Base-by-base conservation (phyloP, 2,329 filamentous ascomycete genomes). In the Penicillium sp. region DNA sequence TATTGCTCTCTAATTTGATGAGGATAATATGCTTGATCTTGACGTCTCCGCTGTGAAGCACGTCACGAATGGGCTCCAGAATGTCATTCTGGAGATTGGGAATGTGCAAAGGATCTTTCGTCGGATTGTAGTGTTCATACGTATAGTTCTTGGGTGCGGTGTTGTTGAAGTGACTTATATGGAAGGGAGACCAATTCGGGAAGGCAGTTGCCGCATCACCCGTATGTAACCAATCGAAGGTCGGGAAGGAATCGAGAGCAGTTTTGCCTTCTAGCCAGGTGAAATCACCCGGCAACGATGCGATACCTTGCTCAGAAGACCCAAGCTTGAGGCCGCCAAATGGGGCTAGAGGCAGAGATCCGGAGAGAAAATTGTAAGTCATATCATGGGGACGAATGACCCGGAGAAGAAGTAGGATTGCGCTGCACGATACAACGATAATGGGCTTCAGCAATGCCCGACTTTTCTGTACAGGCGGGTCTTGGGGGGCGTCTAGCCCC, bases 1-100 rank as follows among this genome's bases (percentile, higher is more conserved):
- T 68, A 4, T 75, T 78, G 45, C 75, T 77, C 50, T 79, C 76
- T 13, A 79, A 67, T 31, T 75, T 67, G 13, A 79, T 57, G 7
- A 77, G 55, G 7, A 79, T 58, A 16, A 79, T 60, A 45, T 79
- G 75, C 42, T 74, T 74, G 51, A 79, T 74, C 18, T 70, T 68
- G 8, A 77, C 59, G 31, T 60, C 55, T 9, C 61, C 64, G 15
- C 54, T 57, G 6, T 59, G 40, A 12, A 67, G 29, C 9, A 59
- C 54, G 9, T 54, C 54, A 4, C 50, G 48, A 4, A 63, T 39
- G 13, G 55, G 38, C n/a, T 60, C 53, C 38, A 63, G 23, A 4
- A 63, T 31, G 10, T 59, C 46, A 6, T 62, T 54, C 6, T 57
- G 45, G 1, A 62, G 58, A 27, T 61, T 61, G 6, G 50, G 50